A percentile compares a stretch with the other conserved stretches of the same genome.
Evolutionary conservation across 495 filamentous ascomycete genomes (phyloP).

Genomic region (Friedmanniomyces simplex): DNA sequence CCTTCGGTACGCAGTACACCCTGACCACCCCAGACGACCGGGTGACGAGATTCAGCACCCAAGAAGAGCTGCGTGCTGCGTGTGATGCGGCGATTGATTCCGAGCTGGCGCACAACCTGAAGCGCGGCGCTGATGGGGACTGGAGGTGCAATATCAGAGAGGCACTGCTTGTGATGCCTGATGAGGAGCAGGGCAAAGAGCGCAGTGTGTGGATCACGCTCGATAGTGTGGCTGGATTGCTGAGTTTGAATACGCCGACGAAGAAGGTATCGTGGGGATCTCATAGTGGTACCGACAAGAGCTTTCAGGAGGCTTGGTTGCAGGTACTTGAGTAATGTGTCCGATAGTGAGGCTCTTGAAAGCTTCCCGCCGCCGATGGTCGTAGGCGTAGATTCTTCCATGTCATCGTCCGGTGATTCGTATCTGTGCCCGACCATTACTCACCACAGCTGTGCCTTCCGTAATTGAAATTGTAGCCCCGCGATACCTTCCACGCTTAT

Average conservation of each 20-base stretch:
- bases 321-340: background rate
- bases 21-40: background rate
- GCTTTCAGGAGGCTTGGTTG: background rate
- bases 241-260: constrained; percentile 4
- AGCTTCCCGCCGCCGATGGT: no score
- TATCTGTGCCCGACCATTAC: no score
- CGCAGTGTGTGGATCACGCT: constrained; percentile 5
- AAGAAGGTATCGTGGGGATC: constrained; percentile 6
- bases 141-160: constrained; percentile 13
- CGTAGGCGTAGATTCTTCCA: no score
- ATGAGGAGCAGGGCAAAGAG: background rate
- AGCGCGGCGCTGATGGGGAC: background rate
- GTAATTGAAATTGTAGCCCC: no score
- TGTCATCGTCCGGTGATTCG: no score
- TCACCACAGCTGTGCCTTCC: no score
- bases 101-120: background rate
- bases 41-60: background rate
- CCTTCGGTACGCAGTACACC: constrained; percentile 4
- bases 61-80: background rate
- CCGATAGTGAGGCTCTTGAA: no score
- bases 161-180: constrained; percentile 3
- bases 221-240: background rate
- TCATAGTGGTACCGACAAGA: background rate
- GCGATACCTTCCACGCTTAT: no score
- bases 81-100: constrained; percentile 2